Evolutionary conservation across 495 filamentous ascomycete genomes (phyloP).

Genomic region (Penicillium robsamsonii): DNA sequence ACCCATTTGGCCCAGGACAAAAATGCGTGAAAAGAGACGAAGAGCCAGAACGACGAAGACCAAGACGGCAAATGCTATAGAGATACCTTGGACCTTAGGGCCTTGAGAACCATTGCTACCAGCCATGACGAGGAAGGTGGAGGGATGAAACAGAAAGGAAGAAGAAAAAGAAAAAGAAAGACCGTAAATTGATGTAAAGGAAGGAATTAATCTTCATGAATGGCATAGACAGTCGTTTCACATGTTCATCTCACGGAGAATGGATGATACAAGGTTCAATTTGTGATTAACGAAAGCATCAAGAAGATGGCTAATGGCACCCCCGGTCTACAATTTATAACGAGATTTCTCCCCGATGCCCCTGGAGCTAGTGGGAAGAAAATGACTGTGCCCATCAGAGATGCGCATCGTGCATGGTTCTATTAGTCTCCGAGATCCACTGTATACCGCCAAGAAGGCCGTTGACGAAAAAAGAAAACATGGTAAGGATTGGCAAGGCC

Average conservation of each 20-base stretch:
- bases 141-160: slow-evolving; percentile 4
- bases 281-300: slow-evolving; percentile 1
- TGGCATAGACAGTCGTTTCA: slow-evolving; percentile 5
- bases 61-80: slow-evolving; percentile 35
- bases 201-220: neutral
- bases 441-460: neutral
- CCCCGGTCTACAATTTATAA: slow-evolving; percentile 9
- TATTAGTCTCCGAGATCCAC: slow-evolving; percentile 14
- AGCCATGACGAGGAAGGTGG: slow-evolving; percentile 11
- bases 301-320: neutral
- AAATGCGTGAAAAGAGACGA: slow-evolving; percentile 37
- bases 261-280: neutral
- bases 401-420: slow-evolving; percentile 13
- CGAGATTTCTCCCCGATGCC: neutral
- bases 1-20: slow-evolving; percentile 35
- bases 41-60: slow-evolving; percentile 37
- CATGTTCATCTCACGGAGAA: neutral
- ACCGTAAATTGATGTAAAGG: neutral
- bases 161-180: neutral
- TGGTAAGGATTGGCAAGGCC: slow-evolving; percentile 10
- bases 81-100: slow-evolving; percentile 30
- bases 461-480: neutral
- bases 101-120: slow-evolving; percentile 30
- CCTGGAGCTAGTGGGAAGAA: slow-evolving; percentile 5
- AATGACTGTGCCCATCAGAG: slow-evolving; percentile 3